Base-by-base conservation (phyloP, 2,329 filamentous ascomycete species). In the Exophiala lecanii-corni region DNA sequence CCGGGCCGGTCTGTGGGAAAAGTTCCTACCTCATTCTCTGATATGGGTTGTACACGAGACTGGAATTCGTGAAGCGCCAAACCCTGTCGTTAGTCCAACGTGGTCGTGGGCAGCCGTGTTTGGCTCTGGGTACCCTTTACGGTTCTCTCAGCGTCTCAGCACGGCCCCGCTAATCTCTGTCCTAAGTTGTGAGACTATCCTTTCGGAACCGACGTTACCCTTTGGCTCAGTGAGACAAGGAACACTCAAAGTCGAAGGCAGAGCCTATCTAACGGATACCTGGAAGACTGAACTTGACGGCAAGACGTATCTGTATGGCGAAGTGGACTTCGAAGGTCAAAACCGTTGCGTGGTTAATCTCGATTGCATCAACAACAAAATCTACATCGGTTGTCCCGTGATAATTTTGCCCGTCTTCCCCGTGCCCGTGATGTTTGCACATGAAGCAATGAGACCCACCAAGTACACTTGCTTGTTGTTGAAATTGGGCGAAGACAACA, bases 391-490 rank as follows among this genome's bases (percentile, higher is more conserved):
- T 28, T 9, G 25, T 28, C 25, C 25, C 25, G 25, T 28, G 9
- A 9, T 28, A 9, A 28, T 28, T n/a, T n/a, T 28, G n/a, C 25
- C 25, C n/a, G n/a, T 28, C n/a, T 28, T 28, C n/a, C 25, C n/a
- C 25, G 9, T 28, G n/a, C 25, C 25, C n/a, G 25, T 28, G 25
- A 28, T 9, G 25, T 28, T 28, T n/a, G 9, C 25, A n/a, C 25
- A 28, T n/a, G 25, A 28, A 28, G 25, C 25, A 28, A 9, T n/a
- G n/a, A 28, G n/a, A 28, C 25, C 25, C 25, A 9, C 25, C 25
- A 28, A 28, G n/a, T 28, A 28, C n/a, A 28, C 25, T 28, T 28
- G 25, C n/a, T n/a, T 28, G n/a, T 28, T 28, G 25, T n/a, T 28
- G 25, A 28, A 28, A 28, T n/a, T 28, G 25, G n/a, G 25, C 9